Conservation (phyloP, 1,139 yeast species). For the Kodamaea arcana region DNA sequence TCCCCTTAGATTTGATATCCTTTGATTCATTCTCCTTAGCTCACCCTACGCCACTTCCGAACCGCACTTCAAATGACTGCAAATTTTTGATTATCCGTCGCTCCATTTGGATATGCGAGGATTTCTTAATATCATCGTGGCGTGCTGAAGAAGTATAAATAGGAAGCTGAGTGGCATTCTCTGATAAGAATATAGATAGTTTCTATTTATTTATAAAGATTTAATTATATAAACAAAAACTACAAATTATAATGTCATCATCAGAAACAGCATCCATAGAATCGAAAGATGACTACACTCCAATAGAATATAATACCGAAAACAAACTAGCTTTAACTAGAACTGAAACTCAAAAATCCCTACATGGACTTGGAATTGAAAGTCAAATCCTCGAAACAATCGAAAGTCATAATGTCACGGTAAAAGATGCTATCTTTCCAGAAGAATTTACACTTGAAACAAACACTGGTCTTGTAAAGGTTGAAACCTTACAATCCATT, state of each 20-base stretch:
- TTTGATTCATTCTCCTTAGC: too few species aligned
- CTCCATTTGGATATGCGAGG: neutral
- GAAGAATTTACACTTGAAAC: constrained; percentile 90
- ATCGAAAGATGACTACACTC: constrained; percentile 1
- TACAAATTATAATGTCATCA: neutral
- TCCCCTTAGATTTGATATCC: too few species aligned
- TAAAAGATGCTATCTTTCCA: constrained; percentile 71
- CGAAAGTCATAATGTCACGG: constrained; percentile 60
- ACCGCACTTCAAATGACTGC: too few species aligned
- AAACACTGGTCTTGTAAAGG: constrained; percentile 79
- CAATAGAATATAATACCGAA: neutral
- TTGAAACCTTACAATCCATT: constrained; percentile 59
- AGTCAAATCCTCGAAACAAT: constrained; percentile 48
- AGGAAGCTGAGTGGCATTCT: too few species aligned
- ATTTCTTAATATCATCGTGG: neutral
- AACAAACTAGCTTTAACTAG: constrained; percentile 15
- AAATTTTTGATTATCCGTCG: neutral
- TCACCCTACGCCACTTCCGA: too few species aligned
- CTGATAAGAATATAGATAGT: too few species aligned
- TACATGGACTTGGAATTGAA: constrained; percentile 56
- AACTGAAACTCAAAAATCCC: constrained; percentile 70
- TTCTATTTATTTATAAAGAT: too few species aligned
- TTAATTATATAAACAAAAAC: too few species aligned
- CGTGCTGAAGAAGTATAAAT: neutral
- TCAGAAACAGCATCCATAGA: neutral